These are phyloP conservation scores for Gossypium schwendimanii DNA, from an alignment of 441 rosid species.

Conservation along the genomic window DNA sequence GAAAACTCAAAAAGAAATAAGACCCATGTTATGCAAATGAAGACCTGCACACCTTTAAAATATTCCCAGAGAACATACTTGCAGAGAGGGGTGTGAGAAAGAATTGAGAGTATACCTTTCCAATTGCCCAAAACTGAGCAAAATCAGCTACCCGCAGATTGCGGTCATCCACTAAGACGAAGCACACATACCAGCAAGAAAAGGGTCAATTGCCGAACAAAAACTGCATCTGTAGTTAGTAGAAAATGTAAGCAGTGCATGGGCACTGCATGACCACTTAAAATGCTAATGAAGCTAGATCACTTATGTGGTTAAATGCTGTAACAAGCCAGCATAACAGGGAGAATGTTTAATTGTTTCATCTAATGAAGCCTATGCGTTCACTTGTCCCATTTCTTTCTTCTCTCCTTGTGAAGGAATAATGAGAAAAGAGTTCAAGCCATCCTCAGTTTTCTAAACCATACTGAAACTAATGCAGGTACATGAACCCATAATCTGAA, in stretches of 20 bases:
- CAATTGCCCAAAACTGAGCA: constrained; percentile 99
- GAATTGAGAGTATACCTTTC: constrained; percentile 91
- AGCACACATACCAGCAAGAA: constrained; percentile 92
- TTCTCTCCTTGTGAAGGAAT: constrained; percentile 9
- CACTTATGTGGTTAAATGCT: constrained; percentile 32
- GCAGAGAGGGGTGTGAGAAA: constrained; percentile 49
- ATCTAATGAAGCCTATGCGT: constrained; percentile 24
- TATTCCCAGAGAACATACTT: constrained; percentile 38
- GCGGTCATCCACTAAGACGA: constrained; percentile 99
- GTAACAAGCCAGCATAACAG: constrained; percentile 23
- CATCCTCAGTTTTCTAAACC: constrained; percentile 23
- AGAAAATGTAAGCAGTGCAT: constrained; percentile 70
- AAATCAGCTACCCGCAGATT: constrained; percentile 99
- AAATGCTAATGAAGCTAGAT: constrained; percentile 51
- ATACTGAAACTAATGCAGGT: constrained; percentile 18
- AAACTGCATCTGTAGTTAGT: constrained; percentile 96
- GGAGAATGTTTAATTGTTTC: constrained; percentile 20
- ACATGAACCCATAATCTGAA: constrained; percentile 15
- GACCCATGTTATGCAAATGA: constrained; percentile 21
- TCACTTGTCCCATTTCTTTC: constrained; percentile 8
- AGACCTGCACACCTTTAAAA: constrained; percentile 37
- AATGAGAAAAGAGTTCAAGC: neutral
- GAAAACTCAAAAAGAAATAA: constrained; percentile 6
- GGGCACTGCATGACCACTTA: constrained; percentile 75
- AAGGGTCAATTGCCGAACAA: constrained; percentile 94